Evolutionary conservation across 1,284 basidiomycete species (phyloP), one percentile per base, ranked within the genome.

Genomic region (Tilletia indica): DNA sequence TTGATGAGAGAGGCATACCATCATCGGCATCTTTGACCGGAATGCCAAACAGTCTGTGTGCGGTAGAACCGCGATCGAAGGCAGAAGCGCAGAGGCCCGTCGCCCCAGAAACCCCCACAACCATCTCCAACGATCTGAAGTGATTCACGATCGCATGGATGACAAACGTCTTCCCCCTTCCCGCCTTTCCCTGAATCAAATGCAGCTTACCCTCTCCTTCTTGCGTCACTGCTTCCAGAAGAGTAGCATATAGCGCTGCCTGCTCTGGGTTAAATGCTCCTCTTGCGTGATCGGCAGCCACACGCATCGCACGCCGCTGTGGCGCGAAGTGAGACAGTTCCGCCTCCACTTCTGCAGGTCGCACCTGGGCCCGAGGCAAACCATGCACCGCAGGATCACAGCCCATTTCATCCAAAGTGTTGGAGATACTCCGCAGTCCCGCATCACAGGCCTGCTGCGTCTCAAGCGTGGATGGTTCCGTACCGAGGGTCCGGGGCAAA

Each of bases 71-170:
- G 14, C 48, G 48, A 31, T 31, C 25, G 25, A 31, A 31, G 25
- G 25, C 25, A 2, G 25, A 31, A 31, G 25, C 25, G 25, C 25
- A 31, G 25, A 31, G 25, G 25, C 25, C 25, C 25, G 2, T 31
- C 25, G 25, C 25, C 25, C 25, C 48, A 49, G 48, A 49, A 49
- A 2, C 48, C 14, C 14, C 48, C 12, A 49, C 48, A 12, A 49
- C 48, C 48, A 14, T 12, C n/a, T 49, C 14, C 12, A 49, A n/a
- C 12, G 48, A 49, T 12, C 48, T 12, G n/a, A 49, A 49, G n/a
- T 49, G 48, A 49, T 49, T 49, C 48, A 49, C 12, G 48, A 49
- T n/a, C 48, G 48, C 48, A n/a, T 49, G 48, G 48, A 49, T 49
- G 48, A 49, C 48, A 49, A 49, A 49, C n/a, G 48, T 49, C n/a